Evolutionary conservation across 1,284 basidiomycete genomes (phyloP), one percentile per base, ranked within the genome.

Genomic region (Cryptococcus sp.): DNA sequence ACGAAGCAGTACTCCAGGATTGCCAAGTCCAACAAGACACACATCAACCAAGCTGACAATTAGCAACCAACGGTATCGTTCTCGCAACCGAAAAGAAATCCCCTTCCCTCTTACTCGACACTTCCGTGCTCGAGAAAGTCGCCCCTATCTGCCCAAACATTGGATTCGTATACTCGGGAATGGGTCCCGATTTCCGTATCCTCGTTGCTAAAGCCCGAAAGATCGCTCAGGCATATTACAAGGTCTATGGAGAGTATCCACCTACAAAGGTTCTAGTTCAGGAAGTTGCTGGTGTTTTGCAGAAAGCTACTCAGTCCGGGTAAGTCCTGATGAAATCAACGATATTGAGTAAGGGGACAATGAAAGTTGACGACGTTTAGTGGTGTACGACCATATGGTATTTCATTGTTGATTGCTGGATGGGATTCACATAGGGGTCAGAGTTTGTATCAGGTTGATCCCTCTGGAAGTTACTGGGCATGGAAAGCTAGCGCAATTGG

Each of bases 401-500:
- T 98, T 51, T 97, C 92, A 32, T 79, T 99, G 48, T 82, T 99
- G 52, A 91, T 98, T 31, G 94, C 94, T 31, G 96, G 96, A 39
- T 98, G 88, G 85, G 96, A 98, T 73, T 79, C 81, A 62, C 87
- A 87, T 70, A 85, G 91, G 19, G 94, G 94, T 16, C 91, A 92
- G 59, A 88, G 85, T 34, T 81, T 98, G 57, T 98, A 96, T 78
- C 96, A 99, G 76, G 94, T 99, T 50, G 96, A 99, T 78, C 96
- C 96, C 18, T 96, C 91, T 44, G 96, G 96, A 44, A 92, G 90
- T 45, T 99, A 91, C 78, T 98, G 93, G 93, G 93, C 96, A 47
- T 99, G 96, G 96, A 99, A 98, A 76, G 96, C 96, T 13, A 94
- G 90, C 70, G 96, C 96, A 14, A 98, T 98, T 67, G 96, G 96